A percentile compares a stretch with the other conserved stretches of the same genome.
phyloP scores from a whole-genome alignment of 139 green algal genomes.

The Chlorella sp. region DNA sequence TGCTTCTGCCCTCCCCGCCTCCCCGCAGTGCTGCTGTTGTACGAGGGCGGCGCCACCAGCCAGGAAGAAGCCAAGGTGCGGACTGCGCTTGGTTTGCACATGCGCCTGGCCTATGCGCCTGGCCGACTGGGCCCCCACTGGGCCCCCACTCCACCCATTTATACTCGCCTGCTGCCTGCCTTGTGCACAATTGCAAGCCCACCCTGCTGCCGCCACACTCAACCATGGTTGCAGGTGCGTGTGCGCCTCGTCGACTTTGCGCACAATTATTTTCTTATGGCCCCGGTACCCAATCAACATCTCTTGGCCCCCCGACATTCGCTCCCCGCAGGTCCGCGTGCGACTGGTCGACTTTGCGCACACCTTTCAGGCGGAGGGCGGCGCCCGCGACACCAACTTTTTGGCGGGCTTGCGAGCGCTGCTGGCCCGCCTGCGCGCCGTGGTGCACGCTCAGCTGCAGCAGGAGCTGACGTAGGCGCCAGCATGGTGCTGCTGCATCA shows the following conservation, averaged over 20 bases:
- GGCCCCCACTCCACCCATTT: too few relatives aligned
- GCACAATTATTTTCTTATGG: too few relatives aligned
- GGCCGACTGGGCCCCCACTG: too few relatives aligned
- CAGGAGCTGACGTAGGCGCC: background rate
- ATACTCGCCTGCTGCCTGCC: too few relatives aligned
- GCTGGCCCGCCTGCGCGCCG: constrained; percentile 33
- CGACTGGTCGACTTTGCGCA: constrained; percentile 90
- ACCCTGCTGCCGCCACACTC: too few relatives aligned
- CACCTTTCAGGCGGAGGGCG: constrained; percentile 61
- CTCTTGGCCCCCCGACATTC: too few relatives aligned
- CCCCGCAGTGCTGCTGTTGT: constrained; percentile 23
- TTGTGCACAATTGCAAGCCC: too few relatives aligned
- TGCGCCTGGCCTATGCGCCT: too few relatives aligned
- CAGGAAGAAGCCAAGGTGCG: constrained; percentile 32
- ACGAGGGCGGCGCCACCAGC: constrained; percentile 1
- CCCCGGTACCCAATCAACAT: too few relatives aligned
- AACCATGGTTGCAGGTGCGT: too few relatives aligned
- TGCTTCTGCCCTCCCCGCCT: background rate
- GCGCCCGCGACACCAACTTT: constrained; percentile 73
- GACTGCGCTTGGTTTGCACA: too few relatives aligned
- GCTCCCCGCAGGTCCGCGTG: constrained; percentile 7
- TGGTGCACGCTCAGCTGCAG: constrained; percentile 13
- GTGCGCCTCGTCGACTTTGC: constrained; percentile 80
- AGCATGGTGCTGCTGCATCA: background rate
- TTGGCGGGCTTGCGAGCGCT: constrained; percentile 62